Base-by-base conservation (phyloP, 805 yeast species). In the Metschnikowia matae region DNA sequence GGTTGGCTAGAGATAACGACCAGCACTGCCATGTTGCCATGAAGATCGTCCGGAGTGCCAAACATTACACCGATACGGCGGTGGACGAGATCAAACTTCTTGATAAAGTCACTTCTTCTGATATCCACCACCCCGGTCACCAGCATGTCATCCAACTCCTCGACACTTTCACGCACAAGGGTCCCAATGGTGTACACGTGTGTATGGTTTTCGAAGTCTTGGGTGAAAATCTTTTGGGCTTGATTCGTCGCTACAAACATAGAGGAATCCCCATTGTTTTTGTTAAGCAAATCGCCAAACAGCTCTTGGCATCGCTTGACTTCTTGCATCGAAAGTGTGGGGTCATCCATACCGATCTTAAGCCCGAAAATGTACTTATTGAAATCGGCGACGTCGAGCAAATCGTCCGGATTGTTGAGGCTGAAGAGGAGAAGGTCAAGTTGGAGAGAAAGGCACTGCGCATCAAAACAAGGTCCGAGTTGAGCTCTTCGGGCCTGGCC, bases 351-450 rank as follows among this genome's bases (percentile, higher is more conserved):
- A 56, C 60, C 6, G 55, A 59, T 40, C 48, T 60, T 39, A 57
- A 56, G 48, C 61, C 61, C 8, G 61, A 58, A 29, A 53, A 51
- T 38, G 52, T 55, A 15, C 52, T 80, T 40, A 73, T 80, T 39
- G 82, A 79, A 62, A 85, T 89, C 51, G 90, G 89, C 17, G 94
- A 89, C 59, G 92, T 88, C 17, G 95, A 87, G 58, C 83, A 79
- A 48, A 83, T 89, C 50, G 87, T 88, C 26, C 73, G 76, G 53
- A 77, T 82, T 77, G 85, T 84, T 1, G 89, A 85, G 63, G 68
- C 77, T 35, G 70, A 79, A 52, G 85, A 84, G 58, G 75, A 70
- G 44, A 82, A 78, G 50, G 74, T 72, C 29, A 77, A 70, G 67
- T 54, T 66, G 58, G 69, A 68, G 48, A 48, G 54, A 40, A 57